Evolutionary conservation across 371 early-diverging fungal genomes (phyloP), one percentile per base, ranked within the genome.

Genomic region (Mucor circinelloides): DNA sequence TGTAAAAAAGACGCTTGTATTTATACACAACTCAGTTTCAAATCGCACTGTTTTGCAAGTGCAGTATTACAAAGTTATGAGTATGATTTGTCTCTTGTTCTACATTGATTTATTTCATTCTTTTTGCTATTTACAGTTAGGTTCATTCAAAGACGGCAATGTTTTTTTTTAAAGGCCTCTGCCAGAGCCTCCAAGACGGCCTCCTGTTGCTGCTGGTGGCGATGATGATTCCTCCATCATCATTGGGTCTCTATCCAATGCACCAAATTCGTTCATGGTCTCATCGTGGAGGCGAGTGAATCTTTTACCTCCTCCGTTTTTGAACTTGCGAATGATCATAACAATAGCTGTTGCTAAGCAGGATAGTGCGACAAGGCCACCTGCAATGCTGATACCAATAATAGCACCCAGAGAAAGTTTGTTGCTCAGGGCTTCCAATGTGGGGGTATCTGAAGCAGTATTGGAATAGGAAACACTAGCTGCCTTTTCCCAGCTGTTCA

Each of bases 331-430:
- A 34, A 62, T 62, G 3, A 72, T 4, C 2, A 66, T 19, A 2
- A 66, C 34, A 13, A 63, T 21, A 2, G 30, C 46, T 17, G 68
- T 72, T 13, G 64, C 67, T 28, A 69, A 52, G 44, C 71, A 75
- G 2, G 72, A 58, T 10, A 71, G 42, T 7, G 36, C 72, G n/a
- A 75, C 48, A 46, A 75, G 5, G 12, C 72, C 71, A 32, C 75
- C 72, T 2, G 58, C 72, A 31, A 71, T 56, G 58, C 71, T 66
- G 7, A 66, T 57, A 13, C 69, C 75, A 64, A 75, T 72, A 34
- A 68, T 69, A 19, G 61, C 71, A 7, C 36, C 66, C 19, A 66
- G 40, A 10, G 72, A 63, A 13, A 75, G 59, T 9, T 58, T 59
- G 44, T 48, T 30, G 13, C 44, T 59, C 19, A 38, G 36, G 10